Conservation (phyloP, 306 rosid species). For the Biancaea sappan region DNA sequence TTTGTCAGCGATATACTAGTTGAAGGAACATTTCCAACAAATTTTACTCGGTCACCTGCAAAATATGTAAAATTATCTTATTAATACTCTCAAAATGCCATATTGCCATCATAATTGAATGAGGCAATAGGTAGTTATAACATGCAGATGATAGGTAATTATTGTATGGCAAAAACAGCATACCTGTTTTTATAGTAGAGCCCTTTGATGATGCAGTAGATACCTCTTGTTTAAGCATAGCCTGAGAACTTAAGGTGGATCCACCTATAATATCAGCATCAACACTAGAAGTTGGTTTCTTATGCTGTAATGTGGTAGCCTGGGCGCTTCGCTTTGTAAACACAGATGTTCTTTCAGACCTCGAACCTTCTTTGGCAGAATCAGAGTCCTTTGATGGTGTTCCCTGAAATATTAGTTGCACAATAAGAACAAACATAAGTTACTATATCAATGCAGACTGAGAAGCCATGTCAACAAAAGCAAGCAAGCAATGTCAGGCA, state of each 20-base stretch:
- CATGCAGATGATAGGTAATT: background rate
- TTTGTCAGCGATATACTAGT: constrained; percentile 44
- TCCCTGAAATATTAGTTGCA: constrained; percentile 53
- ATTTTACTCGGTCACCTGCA: constrained; percentile 93
- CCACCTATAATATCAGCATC: constrained; percentile 90
- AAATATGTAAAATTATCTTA: constrained; percentile 28
- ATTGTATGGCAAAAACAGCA: constrained; percentile 16
- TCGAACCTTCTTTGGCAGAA: constrained; percentile 61
- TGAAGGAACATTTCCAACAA: constrained; percentile 65
- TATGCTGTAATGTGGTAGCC: constrained; percentile 51
- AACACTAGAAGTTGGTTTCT: constrained; percentile 88
- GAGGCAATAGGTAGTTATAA: background rate
- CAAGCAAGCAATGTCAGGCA: constrained; percentile 15
- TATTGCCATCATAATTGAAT: background rate
- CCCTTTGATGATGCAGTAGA: constrained; percentile 84
- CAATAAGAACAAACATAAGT: constrained; percentile 12
- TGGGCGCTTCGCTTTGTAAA: constrained; percentile 66
- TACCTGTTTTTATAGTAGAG: constrained; percentile 68
- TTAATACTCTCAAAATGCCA: background rate
- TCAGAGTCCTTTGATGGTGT: constrained; percentile 58
- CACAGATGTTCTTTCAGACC: constrained; percentile 61
- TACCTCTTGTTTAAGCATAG: constrained; percentile 80
- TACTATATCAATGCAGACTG: constrained; percentile 1
- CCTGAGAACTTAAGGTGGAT: constrained; percentile 73
- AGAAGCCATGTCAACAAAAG: constrained; percentile 32